Base-by-base conservation (phyloP, 106 monocot species). In the Iris macrosiphon region DNA sequence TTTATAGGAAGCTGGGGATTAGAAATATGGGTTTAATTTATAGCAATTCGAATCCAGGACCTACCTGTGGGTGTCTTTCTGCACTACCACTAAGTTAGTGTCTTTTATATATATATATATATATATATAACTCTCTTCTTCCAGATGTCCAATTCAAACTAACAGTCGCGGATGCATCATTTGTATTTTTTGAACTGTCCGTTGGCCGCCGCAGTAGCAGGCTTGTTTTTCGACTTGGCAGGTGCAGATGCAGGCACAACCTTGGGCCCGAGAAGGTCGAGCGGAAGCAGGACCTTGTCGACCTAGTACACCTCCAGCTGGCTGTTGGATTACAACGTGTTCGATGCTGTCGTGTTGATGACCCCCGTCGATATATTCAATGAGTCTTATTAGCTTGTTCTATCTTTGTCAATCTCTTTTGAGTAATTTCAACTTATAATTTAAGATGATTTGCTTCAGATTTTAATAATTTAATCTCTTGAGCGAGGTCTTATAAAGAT, bases 311-410 rank as follows among this genome's bases (percentile, higher is more conserved):
- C 87, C 12, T 72, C 77, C 19, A 93, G 74, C 55, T 78, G 49
- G 57, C 45, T 56, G 43, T 78, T 83, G 0, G 87, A 60, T 58
- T 60, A 88, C 12, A 93, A 0, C 1, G 87, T 40, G 59, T 80
- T 88, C 38, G 63, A 46, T 4, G 88, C 55, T 0, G 87, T 77
- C 9, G 93, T 67, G 58, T 80, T 93, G 30, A 77, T 77, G 0
- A 93, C 44, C 28, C 92, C 93, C 4, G 87, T 93, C 7, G 93
- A 60, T 33, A 93, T 49, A 44, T 93, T 88, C 32, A 93, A n/a
- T n/a, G n/a, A n/a, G n/a, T n/a, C n/a, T n/a, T n/a, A n/a, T n/a
- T n/a, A n/a, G n/a, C n/a, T n/a, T n/a, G n/a, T n/a, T n/a, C n/a
- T n/a, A n/a, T n/a, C n/a, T n/a, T n/a, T n/a, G n/a, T n/a, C n/a